phyloP scores from a whole-genome alignment of 495 filamentous ascomycete species.

The Jackrogersella multiformis region DNA sequence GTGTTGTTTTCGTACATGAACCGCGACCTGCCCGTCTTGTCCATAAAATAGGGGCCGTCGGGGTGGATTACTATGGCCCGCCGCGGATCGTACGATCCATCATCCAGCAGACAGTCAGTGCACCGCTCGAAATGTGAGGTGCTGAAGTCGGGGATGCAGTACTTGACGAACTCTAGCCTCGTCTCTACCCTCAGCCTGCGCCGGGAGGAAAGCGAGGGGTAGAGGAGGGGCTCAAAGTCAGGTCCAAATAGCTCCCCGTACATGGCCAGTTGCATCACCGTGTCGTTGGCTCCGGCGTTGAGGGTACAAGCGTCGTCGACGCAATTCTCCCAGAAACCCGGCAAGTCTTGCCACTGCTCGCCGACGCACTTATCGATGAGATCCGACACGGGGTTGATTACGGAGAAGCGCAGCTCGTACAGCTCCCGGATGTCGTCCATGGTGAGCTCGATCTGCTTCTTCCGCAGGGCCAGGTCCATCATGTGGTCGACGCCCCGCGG shows the following conservation, averaged over 20 bases:
- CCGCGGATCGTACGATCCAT: background rate
- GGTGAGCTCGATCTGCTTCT: constrained; percentile 44
- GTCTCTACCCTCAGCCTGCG: constrained; percentile 32
- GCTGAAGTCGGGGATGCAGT: constrained; percentile 44
- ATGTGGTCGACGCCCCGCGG: constrained; percentile 45
- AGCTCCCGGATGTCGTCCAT: constrained; percentile 49
- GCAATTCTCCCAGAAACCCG: background rate
- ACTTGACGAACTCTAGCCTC: constrained; percentile 51
- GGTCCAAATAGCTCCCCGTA: constrained; percentile 53
- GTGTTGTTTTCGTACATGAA: background rate
- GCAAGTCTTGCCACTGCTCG: background rate
- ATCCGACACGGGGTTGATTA: constrained; percentile 49
- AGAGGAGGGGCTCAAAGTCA: constrained; percentile 34
- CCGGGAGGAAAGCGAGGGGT: background rate
- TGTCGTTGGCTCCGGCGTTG: constrained; percentile 27
- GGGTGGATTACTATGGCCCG: background rate
- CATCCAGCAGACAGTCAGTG: background rate
- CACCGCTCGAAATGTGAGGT: background rate
- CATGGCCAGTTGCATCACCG: constrained; percentile 46
- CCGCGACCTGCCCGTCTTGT: background rate
- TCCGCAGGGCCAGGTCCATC: constrained; percentile 46
- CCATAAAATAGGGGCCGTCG: background rate
- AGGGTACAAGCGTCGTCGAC: constrained; percentile 45
- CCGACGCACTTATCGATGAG: constrained; percentile 45
- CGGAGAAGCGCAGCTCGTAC: constrained; percentile 44